Base-by-base conservation (phyloP, 2,329 filamentous ascomycete genomes). In the Cladosporium sp. region DNA sequence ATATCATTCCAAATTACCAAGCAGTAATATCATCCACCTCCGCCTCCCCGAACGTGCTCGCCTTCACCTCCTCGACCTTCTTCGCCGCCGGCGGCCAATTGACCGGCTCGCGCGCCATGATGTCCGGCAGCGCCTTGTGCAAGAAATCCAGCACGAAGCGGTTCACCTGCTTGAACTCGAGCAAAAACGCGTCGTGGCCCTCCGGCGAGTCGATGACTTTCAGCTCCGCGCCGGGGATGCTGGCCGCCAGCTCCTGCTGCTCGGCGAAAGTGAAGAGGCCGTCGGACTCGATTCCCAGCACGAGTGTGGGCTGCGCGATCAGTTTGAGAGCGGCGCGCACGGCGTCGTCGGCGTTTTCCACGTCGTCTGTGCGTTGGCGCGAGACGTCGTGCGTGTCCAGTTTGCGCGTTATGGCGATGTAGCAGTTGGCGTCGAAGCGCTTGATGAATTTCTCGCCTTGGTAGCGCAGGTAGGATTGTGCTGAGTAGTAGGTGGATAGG, bases 151-250 rank as follows among this genome's bases (percentile, higher is more conserved):
- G 72, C 43, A 96, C 83, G 65, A 96, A 89, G 27, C 76, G 78
- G 70, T 99, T 99, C 53, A 97, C 93, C 71, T 97, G 92, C 73
- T 96, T 89, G 64, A 99, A 99, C 69, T 99, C 92, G 49, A 99
- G 73, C 62, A 99, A 71, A 69, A 99, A 99, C 0, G 93, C 93
- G 69, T 99, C 93, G 63, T 99, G 93, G 1, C 93, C 93, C 66
- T 99, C 93, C 0, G 89, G 87, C 54, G 88, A 95, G 63, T 97
- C 89, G 53, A 99, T 99, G 41, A 84, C 89, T 69, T 89, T 84
- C 20, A 99, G 73, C 9, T 82, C 80, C 1, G 88, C 84, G 60
- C 92, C 76, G 3, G 85, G 85, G 55, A 97, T 89, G 53, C 86
- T 82, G 30, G 84, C 80, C 0, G 92, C 93, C 47, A 99, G 75